Percentiles rank a stretch among this genome's conserved stretches.
Evolutionary conservation across 371 early-diverging fungal species (phyloP).

Genomic region (Actinomucor elegans): DNA sequence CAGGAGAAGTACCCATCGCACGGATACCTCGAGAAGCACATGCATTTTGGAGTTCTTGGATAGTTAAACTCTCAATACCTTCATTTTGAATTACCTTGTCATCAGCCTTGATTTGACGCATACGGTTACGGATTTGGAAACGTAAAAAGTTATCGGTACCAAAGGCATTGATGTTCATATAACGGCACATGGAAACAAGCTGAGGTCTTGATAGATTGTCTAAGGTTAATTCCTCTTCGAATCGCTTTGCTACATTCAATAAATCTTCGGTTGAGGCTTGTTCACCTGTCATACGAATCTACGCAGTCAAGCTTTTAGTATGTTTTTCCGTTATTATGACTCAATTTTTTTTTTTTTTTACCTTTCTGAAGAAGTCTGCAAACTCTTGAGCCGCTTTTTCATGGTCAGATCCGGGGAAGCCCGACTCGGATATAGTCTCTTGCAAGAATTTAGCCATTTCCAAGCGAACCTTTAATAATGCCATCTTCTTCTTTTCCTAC

Average conservation of each 20-base stretch:
- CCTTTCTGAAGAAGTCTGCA: conserved; percentile 79
- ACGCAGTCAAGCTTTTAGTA: no score
- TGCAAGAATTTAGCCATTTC: conserved; percentile 94
- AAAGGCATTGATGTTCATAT: conserved; percentile 92
- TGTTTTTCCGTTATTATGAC: background rate
- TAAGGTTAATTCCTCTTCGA: conserved; percentile 91
- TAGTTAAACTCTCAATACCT: conserved; percentile 86
- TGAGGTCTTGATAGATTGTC: conserved; percentile 94
- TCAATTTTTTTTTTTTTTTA: conserved; percentile 23
- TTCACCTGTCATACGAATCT: conserved; percentile 88
- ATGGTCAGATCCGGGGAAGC: conserved; percentile 58
- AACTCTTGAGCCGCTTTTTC: conserved; percentile 77
- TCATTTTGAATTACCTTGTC: conserved; percentile 87
- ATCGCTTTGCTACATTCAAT: conserved; percentile 80
- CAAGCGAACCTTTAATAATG: conserved; percentile 85
- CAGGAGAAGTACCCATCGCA: conserved; percentile 83
- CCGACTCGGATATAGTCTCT: conserved; percentile 91
- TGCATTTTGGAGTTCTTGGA: conserved; percentile 83
- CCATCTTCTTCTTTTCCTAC: conserved; percentile 89
- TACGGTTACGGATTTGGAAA: conserved; percentile 83
- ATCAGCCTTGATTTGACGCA: conserved; percentile 86
- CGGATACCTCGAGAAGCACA: conserved; percentile 93
- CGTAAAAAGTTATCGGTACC: conserved; percentile 94
- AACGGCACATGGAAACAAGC: conserved; percentile 91
- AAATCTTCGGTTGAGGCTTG: conserved; percentile 83